phyloP scores from a whole-genome alignment of 164 flowering plant genomes.

The Annona squamosa region DNA sequence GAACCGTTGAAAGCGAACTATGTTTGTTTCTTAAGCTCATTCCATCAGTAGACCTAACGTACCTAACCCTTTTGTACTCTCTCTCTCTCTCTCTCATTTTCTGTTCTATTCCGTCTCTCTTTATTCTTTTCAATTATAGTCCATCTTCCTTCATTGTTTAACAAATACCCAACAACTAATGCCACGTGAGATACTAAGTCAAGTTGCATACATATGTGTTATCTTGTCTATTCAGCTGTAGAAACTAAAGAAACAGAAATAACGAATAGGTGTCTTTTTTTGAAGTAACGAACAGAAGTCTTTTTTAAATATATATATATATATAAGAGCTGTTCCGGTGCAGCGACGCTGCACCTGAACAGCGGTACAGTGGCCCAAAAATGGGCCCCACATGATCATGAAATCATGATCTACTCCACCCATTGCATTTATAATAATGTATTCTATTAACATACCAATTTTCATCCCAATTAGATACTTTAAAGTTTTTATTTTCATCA shows the following conservation, averaged over 20 bases:
- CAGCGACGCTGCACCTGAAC: too few species aligned
- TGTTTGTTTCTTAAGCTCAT: constrained; percentile 18
- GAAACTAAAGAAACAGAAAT: background rate
- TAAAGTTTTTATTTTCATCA: too few species aligned
- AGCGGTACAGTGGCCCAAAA: too few species aligned
- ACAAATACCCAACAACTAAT: constrained; percentile 7
- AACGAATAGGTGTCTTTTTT: too few species aligned
- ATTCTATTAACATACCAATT: too few species aligned
- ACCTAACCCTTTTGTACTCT: constrained; percentile 3
- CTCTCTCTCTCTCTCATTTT: background rate
- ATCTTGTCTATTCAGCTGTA: background rate
- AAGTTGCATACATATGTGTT: background rate
- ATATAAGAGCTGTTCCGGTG: too few species aligned
- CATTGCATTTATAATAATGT: too few species aligned
- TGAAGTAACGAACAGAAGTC: too few species aligned
- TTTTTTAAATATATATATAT: too few species aligned
- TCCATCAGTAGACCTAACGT: constrained; percentile 14
- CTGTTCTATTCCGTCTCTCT: background rate
- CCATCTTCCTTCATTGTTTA: background rate
- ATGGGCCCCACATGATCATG: too few species aligned
- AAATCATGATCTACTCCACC: too few species aligned
- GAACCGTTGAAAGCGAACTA: constrained; percentile 17
- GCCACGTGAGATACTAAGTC: background rate
- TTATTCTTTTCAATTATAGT: background rate
- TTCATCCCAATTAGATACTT: too few species aligned